Percentiles rank a stretch among this genome's conserved stretches.
Evolutionary conservation across 257 asterid species (phyloP).

Genomic region (Avicennia marina): DNA sequence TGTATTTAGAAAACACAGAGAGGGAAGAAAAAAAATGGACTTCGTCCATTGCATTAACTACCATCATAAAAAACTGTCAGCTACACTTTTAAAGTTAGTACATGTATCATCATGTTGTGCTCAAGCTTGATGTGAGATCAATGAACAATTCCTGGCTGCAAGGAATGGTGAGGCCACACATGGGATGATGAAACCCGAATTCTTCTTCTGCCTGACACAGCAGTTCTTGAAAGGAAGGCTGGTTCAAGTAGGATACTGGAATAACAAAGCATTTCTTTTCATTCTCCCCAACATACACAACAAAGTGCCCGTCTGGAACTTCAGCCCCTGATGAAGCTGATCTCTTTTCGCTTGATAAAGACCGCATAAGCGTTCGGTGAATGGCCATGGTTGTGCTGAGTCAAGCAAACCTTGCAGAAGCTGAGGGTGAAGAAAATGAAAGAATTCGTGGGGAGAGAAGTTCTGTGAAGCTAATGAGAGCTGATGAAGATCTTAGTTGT

Average conservation of each 20-base stretch:
- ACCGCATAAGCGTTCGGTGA: conserved; percentile 31
- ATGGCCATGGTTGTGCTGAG: conserved; percentile 27
- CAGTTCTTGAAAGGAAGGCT: conserved; percentile 40
- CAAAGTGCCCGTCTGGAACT: conserved; percentile 58
- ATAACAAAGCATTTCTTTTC: conserved; percentile 38
- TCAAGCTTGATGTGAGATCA: conserved; percentile 24
- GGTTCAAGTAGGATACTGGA: conserved; percentile 40
- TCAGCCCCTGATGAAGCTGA: conserved; percentile 8
- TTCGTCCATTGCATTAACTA: too few species aligned
- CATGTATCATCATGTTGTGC: conserved; percentile 8
- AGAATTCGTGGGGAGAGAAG: not conserved
- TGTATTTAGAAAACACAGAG: too few species aligned
- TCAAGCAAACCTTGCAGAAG: not conserved
- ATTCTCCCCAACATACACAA: conserved; percentile 47
- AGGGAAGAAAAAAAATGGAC: too few species aligned
- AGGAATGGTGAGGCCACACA: conserved; percentile 57
- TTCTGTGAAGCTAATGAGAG: not conserved
- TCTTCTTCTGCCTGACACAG: conserved; percentile 38
- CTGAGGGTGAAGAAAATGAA: not conserved
- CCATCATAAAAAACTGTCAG: too few species aligned
- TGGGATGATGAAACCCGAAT: conserved; percentile 47
- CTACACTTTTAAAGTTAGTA: too few species aligned
- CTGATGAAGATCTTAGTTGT: not conserved
- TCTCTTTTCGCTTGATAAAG: conserved; percentile 18
- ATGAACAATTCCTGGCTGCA: conserved; percentile 32